These are phyloP conservation scores for Crepidotus sp. DNA, from an alignment of 1,284 basidiomycete species.

Conservation along the genomic window DNA sequence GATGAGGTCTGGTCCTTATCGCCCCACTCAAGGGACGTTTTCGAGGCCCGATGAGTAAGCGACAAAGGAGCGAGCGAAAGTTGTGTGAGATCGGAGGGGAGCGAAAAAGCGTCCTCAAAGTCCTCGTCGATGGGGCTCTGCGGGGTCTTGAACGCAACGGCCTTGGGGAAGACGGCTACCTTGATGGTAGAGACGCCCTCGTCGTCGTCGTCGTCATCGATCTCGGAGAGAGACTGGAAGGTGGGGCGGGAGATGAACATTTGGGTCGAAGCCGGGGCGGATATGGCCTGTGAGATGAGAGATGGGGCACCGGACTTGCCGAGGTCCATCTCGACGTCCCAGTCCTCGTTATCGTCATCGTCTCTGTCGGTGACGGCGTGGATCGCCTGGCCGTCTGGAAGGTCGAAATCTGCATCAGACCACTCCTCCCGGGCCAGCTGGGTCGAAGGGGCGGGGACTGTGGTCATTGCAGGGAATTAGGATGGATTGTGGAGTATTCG, in stretches of 20 bases:
- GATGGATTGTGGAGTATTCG: slow-evolving; percentile 14
- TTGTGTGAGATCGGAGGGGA: slow-evolving; percentile 68
- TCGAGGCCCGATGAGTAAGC: slow-evolving; percentile 63
- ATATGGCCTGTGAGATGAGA: slow-evolving; percentile 27
- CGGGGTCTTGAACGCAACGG: slow-evolving; percentile 23
- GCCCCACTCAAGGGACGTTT: slow-evolving; percentile 74
- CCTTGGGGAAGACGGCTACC: slow-evolving; percentile 44
- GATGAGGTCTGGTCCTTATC: slow-evolving; percentile 74
- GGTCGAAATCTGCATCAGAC: slow-evolving; percentile 76
- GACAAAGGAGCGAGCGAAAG: slow-evolving; percentile 68
- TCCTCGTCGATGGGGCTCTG: slow-evolving; percentile 46
- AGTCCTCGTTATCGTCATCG: slow-evolving; percentile 52
- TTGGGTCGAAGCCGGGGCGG: slow-evolving; percentile 26
- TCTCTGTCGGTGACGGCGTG: slow-evolving; percentile 57
- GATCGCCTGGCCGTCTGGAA: slow-evolving; percentile 63
- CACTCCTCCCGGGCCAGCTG: slow-evolving; percentile 60
- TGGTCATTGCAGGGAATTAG: slow-evolving; percentile 36
- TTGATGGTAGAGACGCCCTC: slow-evolving; percentile 77
- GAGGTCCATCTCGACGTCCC: slow-evolving; percentile 69
- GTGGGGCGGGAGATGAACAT: slow-evolving; percentile 62
- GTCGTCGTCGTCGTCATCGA: slow-evolving; percentile 59
- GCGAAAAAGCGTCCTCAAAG: slow-evolving; percentile 66
- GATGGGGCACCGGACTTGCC: slow-evolving; percentile 41
- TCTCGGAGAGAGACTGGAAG: slow-evolving; percentile 31
- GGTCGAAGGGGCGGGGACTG: slow-evolving; percentile 50